Conservation (phyloP, 345 rosid species). For the Linum usitatissimum region DNA sequence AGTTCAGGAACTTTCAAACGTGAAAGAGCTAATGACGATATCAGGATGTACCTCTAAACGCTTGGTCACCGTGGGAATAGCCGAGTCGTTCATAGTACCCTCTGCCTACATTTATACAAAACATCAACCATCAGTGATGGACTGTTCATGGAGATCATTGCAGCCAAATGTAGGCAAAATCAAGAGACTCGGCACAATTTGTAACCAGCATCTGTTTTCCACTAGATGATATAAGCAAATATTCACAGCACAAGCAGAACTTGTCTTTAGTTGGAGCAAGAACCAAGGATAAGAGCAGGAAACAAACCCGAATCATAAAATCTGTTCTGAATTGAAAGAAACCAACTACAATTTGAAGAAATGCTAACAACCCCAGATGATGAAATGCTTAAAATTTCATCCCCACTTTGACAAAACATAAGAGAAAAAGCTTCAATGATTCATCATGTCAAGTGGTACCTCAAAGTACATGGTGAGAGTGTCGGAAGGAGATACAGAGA, state of each 20-base stretch:
- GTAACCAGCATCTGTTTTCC: too few relatives aligned
- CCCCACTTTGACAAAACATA: neutral
- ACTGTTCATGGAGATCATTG: neutral
- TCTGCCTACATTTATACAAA: slow-evolving; percentile 44
- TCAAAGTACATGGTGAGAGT: slow-evolving; percentile 76
- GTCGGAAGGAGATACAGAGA: slow-evolving; percentile 87
- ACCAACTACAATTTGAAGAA: too few relatives aligned
- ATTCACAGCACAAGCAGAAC: too few relatives aligned
- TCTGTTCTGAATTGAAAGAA: too few relatives aligned
- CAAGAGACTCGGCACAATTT: too few relatives aligned
- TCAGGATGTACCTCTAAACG: slow-evolving; percentile 47
- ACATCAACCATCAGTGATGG: slow-evolving; percentile 7
- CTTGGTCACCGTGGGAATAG: slow-evolving; percentile 41
- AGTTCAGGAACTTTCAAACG: neutral
- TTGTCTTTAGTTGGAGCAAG: too few relatives aligned
- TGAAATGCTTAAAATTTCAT: neutral
- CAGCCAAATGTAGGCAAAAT: too few relatives aligned
- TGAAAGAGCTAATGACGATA: neutral
- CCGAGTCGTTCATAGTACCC: slow-evolving; percentile 56
- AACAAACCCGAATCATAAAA: too few relatives aligned
- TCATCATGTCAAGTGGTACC: slow-evolving; percentile 21
- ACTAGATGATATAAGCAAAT: too few relatives aligned
- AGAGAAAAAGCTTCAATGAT: neutral
- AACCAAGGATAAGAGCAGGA: too few relatives aligned
- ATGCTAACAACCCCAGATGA: neutral